Evolutionary conservation across 176 grass and related monocot species (phyloP).

Genomic region (Juncus effusus): DNA sequence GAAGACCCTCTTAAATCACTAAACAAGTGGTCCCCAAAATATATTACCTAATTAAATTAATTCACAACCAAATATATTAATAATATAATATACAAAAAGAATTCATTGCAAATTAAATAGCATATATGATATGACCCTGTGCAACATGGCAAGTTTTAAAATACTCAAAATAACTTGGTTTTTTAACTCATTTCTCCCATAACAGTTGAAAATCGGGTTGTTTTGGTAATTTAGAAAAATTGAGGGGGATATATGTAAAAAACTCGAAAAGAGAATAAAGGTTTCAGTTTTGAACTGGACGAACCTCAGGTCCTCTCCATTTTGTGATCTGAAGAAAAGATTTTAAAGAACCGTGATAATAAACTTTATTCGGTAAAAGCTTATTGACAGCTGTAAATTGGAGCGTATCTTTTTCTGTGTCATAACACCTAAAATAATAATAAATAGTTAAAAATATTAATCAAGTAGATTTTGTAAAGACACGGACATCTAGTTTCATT

Average conservation of each 20-base stretch:
- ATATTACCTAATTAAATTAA: slow-evolving; percentile 63
- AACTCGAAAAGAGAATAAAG: background rate
- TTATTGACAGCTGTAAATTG: slow-evolving; percentile 81
- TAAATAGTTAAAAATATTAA: too few species aligned
- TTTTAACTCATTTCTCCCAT: too few species aligned
- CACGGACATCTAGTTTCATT: too few species aligned
- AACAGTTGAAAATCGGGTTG: too few species aligned
- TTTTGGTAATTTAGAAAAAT: too few species aligned
- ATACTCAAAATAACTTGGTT: too few species aligned
- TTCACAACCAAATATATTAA: too few species aligned
- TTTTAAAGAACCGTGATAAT: slow-evolving; percentile 89
- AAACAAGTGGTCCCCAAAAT: slow-evolving; percentile 96
- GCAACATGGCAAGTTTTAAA: too few species aligned
- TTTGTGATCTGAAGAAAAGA: slow-evolving; percentile 98
- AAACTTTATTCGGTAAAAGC: slow-evolving; percentile 80
- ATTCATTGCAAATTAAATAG: too few species aligned
- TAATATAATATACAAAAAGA: too few species aligned
- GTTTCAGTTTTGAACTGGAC: slow-evolving; percentile 14
- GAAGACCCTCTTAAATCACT: slow-evolving; percentile 95
- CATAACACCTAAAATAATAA: slow-evolving; percentile 64
- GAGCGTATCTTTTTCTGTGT: slow-evolving; percentile 83
- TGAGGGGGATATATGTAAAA: background rate
- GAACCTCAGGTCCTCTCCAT: slow-evolving; percentile 93
- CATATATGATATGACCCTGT: too few species aligned
- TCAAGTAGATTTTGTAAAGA: too few species aligned